Percentiles rank a stretch among this genome's conserved stretches.
Conservation (phyloP, 148 eudicot genomes). For the Heliamphora exappendiculata region DNA sequence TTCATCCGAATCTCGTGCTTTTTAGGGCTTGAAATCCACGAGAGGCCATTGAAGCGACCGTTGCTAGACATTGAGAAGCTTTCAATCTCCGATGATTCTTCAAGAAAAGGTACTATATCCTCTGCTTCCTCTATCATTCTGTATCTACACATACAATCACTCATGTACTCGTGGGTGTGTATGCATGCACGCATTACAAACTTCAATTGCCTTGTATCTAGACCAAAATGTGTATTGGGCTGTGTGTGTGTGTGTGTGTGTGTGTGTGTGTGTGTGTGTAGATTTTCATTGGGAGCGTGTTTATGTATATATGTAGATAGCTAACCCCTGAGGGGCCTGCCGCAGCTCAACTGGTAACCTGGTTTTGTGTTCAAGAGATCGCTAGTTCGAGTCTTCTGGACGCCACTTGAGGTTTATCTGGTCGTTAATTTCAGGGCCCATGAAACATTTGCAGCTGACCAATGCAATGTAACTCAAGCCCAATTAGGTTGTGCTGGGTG, state of each 20-base stretch:
- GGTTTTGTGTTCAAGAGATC: too few species aligned
- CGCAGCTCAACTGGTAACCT: too few species aligned
- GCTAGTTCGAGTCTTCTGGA: too few species aligned
- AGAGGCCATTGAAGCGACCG: slow-evolving; percentile 45
- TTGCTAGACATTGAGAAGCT: slow-evolving; percentile 39
- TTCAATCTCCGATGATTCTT: slow-evolving; percentile 31
- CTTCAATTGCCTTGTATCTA: background rate
- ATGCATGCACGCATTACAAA: background rate
- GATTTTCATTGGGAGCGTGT: background rate
- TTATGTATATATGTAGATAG: background rate
- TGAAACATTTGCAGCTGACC: too few species aligned
- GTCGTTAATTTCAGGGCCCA: too few species aligned
- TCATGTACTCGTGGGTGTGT: background rate
- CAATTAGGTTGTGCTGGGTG: too few species aligned
- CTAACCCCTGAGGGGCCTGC: too few species aligned
- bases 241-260: background rate
- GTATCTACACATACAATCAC: background rate
- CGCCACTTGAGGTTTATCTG: too few species aligned
- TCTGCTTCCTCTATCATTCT: background rate
- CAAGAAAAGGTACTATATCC: slow-evolving; percentile 25
- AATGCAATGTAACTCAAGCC: too few species aligned
- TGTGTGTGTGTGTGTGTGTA: background rate
- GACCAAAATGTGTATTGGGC: background rate
- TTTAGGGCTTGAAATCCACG: slow-evolving; percentile 53
- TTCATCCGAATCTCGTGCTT: background rate